These are phyloP conservation scores for Sporothrix schenckii DNA, from an alignment of 2,329 filamentous ascomycete genomes.

Conservation along the genomic window DNA sequence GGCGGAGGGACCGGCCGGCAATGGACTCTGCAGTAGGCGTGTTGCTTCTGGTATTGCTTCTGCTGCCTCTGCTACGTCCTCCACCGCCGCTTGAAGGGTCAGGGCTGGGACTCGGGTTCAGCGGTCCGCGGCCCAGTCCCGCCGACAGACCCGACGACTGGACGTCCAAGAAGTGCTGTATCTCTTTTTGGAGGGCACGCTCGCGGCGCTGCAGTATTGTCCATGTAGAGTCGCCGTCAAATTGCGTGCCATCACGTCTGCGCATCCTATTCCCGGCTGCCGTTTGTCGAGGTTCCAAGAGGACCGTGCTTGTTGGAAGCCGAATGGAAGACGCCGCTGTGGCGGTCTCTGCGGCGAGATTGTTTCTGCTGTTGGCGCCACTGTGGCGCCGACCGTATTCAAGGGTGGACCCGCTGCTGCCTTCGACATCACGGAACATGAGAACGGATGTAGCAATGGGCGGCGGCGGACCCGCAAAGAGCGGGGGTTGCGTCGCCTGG, in stretches of 20 bases:
- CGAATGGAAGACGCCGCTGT: slow-evolving; percentile 37
- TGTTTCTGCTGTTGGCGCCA: neutral
- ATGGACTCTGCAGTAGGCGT: slow-evolving; percentile 44
- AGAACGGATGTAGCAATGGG: slow-evolving; percentile 53
- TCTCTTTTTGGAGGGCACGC: slow-evolving; percentile 50
- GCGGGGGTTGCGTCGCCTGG: slow-evolving; percentile 40
- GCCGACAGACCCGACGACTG: slow-evolving; percentile 52
- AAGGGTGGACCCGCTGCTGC: slow-evolving; percentile 27
- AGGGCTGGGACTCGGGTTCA: slow-evolving; percentile 35
- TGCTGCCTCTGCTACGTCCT: neutral
- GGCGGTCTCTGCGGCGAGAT: slow-evolving; percentile 3
- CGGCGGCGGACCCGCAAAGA: slow-evolving; percentile 56
- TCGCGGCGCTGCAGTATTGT: slow-evolving; percentile 52
- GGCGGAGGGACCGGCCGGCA: slow-evolving; percentile 45
- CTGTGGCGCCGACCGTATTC: slow-evolving; percentile 1
- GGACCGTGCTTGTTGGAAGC: slow-evolving; percentile 43
- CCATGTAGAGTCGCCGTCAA: slow-evolving; percentile 52
- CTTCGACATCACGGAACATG: slow-evolving; percentile 44
- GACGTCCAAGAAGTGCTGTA: slow-evolving; percentile 54
- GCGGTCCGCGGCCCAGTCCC: slow-evolving; percentile 41
- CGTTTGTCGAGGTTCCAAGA: slow-evolving; percentile 44
- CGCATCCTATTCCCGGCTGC: neutral
- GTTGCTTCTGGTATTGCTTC: slow-evolving; percentile 39
- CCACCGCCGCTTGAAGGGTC: slow-evolving; percentile 42
- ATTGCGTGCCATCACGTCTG: slow-evolving; percentile 30